These are phyloP conservation scores for Trifolium repens DNA, from an alignment of 306 rosid genomes.

Conservation along the genomic window DNA sequence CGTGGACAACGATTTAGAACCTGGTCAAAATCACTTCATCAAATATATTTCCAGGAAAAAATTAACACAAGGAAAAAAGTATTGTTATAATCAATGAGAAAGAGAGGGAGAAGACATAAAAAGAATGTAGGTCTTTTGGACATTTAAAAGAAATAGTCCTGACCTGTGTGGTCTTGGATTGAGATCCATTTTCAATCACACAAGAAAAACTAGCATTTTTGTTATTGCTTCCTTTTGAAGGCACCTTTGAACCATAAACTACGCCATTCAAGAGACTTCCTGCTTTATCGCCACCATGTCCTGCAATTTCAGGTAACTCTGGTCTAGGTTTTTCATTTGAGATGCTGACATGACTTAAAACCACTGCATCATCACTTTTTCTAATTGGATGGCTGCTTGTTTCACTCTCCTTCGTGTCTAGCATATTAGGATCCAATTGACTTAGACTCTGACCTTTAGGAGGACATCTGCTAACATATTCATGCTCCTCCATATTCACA, in stretches of 20 bases:
- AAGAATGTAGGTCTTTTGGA: not conserved
- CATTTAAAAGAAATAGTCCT: slow-evolving; percentile 18
- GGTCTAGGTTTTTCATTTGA: slow-evolving; percentile 47
- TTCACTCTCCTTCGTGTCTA: slow-evolving; percentile 29
- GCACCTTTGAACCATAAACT: slow-evolving; percentile 36
- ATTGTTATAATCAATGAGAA: not conserved
- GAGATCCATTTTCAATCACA: slow-evolving; percentile 39
- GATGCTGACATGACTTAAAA: slow-evolving; percentile 43
- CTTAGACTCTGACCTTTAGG: slow-evolving; percentile 32
- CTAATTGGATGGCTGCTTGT: slow-evolving; percentile 22
- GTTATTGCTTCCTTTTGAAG: slow-evolving; percentile 29
- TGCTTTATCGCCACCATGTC: slow-evolving; percentile 36
- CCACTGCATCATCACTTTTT: slow-evolving; percentile 38
- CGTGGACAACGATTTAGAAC: slow-evolving; percentile 54
- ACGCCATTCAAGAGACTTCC: slow-evolving; percentile 35
- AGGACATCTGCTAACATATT: slow-evolving; percentile 23
- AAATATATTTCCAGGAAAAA: slow-evolving; percentile 23
- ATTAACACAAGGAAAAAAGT: not conserved
- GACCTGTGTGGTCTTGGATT: slow-evolving; percentile 49
- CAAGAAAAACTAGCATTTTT: slow-evolving; percentile 21
- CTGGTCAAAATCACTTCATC: slow-evolving; percentile 43
- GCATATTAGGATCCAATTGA: slow-evolving; percentile 29
- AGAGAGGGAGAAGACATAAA: not conserved
- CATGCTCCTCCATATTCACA: slow-evolving; percentile 32
- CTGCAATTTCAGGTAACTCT: slow-evolving; percentile 26